A percentile compares a stretch with the other conserved stretches of the same genome.
Conservation (phyloP, 2,329 filamentous ascomycete genomes). For the Pseudogymnoascus sp. region DNA sequence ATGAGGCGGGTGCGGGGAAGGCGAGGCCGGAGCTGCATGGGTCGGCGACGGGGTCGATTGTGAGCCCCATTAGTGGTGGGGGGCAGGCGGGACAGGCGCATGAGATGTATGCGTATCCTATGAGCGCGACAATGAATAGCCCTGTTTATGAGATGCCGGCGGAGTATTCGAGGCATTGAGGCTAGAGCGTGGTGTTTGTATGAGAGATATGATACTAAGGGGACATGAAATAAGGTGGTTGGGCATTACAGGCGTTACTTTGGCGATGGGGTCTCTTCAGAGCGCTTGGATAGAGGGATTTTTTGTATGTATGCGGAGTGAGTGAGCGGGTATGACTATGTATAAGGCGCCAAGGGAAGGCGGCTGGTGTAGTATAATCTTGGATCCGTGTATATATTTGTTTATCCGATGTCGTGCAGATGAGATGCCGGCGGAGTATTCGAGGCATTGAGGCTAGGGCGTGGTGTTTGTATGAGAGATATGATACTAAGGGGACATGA, state of each 20-base stretch:
- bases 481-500: background rate
- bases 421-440: background rate
- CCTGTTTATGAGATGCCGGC: background rate
- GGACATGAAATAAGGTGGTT: background rate
- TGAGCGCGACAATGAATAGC: background rate
- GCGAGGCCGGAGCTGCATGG: background rate
- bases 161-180: background rate
- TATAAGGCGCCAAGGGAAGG: background rate
- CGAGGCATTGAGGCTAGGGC: background rate
- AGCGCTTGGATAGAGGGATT: background rate
- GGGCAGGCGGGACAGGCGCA: background rate
- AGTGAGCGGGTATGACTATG: background rate
- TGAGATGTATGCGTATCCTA: background rate
- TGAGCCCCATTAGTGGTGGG: background rate
- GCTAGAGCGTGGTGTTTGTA: background rate
- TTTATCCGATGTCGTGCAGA: background rate
- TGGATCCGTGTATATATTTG: background rate
- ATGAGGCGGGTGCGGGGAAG: background rate
- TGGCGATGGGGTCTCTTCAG: background rate
- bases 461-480: background rate
- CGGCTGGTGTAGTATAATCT: background rate
- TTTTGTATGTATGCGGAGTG: background rate
- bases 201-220: background rate
- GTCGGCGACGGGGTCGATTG: background rate
- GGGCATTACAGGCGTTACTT: background rate